Evolutionary conservation across 2,329 filamentous ascomycete species (phyloP).

Genomic region (Colletotrichum horii): DNA sequence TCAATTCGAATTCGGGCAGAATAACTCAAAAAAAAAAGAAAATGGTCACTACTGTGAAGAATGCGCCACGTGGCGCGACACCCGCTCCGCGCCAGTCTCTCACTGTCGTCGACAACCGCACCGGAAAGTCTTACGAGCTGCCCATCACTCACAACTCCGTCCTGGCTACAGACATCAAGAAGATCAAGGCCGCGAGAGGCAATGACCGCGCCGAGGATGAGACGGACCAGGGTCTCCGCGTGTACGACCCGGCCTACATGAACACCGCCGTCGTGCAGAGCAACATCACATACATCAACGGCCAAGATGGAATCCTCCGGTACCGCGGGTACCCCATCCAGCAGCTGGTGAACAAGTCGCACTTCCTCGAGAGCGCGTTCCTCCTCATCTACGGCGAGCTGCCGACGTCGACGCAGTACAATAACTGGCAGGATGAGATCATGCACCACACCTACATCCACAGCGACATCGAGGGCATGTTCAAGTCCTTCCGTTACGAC

Average conservation of each 20-base stretch:
- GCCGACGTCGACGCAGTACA: constrained; percentile 45
- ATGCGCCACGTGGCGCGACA: constrained; percentile 16
- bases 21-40: neutral
- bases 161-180: constrained; percentile 56
- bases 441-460: constrained; percentile 57
- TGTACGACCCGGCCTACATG: constrained; percentile 58
- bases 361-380: constrained; percentile 54
- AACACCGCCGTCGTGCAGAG: constrained; percentile 56
- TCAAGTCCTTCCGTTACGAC: constrained; percentile 56
- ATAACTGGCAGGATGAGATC: constrained; percentile 50
- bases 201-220: constrained; percentile 48
- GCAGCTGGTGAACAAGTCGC: constrained; percentile 53
- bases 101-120: constrained; percentile 55
- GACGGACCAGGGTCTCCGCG: constrained; percentile 52
- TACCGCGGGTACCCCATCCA: constrained; percentile 59
- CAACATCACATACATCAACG: constrained; percentile 58
- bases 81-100: constrained; percentile 33
- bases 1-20: neutral
- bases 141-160: constrained; percentile 55
- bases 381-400: constrained; percentile 58
- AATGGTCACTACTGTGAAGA: constrained; percentile 14
- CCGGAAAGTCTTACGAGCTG: constrained; percentile 51
- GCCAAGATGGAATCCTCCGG: constrained; percentile 53
- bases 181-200: constrained; percentile 44
- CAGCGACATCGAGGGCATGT: constrained; percentile 54